Percentiles rank a stretch among this genome's conserved stretches.
phyloP scores from a whole-genome alignment of 257 asterid genomes.

The Solanum chaucha region DNA sequence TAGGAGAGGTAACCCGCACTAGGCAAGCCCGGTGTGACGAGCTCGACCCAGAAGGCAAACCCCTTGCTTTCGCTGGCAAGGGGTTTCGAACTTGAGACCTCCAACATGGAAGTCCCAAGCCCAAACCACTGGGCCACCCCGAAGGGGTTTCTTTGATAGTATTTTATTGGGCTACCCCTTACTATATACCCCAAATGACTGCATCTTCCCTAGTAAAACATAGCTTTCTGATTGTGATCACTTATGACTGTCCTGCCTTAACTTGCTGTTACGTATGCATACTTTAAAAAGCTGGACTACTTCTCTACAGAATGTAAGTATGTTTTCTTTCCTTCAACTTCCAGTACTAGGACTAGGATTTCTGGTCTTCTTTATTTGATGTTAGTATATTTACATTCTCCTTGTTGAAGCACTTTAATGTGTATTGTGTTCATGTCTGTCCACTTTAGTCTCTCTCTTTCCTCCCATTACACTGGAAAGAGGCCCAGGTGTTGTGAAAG shows the following conservation, averaged over 20 bases:
- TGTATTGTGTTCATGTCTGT: not conserved
- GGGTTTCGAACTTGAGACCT: too few species aligned
- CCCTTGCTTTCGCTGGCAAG: too few species aligned
- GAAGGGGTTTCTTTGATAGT: not conserved
- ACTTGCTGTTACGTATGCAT: conserved; percentile 81
- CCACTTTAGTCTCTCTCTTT: not conserved
- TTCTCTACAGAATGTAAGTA: conserved; percentile 96
- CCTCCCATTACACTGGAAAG: not conserved
- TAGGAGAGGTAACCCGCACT: too few species aligned
- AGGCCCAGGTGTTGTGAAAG: not conserved
- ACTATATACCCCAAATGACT: not conserved
- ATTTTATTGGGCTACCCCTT: conserved; percentile 3
- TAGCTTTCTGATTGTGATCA: not conserved
- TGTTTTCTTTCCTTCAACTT: not conserved
- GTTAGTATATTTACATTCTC: not conserved
- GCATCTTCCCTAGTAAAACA: not conserved
- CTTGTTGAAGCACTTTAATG: not conserved
- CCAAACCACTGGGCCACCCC: too few species aligned
- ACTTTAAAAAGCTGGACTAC: conserved; percentile 88
- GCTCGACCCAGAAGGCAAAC: too few species aligned
- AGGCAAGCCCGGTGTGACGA: too few species aligned
- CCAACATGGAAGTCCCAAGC: too few species aligned
- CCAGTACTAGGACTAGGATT: not conserved
- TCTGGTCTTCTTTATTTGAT: not conserved
- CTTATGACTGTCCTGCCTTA: conserved; percentile 31